Base-by-base conservation (phyloP, 257 asterid genomes). In the Capsicum baccatum region DNA sequence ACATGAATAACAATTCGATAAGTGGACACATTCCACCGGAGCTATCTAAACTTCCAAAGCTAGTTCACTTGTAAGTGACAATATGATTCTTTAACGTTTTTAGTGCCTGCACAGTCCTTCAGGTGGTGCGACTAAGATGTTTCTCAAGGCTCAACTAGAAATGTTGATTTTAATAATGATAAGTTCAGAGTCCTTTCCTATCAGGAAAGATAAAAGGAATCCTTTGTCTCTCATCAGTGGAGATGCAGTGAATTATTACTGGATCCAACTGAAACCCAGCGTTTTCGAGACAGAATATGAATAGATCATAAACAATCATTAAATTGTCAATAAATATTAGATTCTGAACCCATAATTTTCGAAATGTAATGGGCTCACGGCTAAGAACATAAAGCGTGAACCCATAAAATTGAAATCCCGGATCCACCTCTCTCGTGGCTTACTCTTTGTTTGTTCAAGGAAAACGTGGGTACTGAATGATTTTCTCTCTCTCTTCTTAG, bases 1-100 rank as follows among this genome's bases (percentile, higher is more conserved):
- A 97, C 91, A 94, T 97, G 99, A 97, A 97, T 86, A 97, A 97
- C 88, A 97, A 97, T 90, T 97, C 97, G 64, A 90, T 97, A 68
- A 93, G 97, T 83, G 99, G 99, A 44, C 92, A 84, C 88, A 97
- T 97, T 83, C 99, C 99, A 15, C 70, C 92, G 4, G 95, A 89
- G 89, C 94, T 97, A 85, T 88, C 93, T 87, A 92, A 85, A 82
- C 99, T 97, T 84, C 99, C 99, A 50, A 85, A 8, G 33, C 98
- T 97, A 78, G 91, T 97, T 89, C 99, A 97, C 90, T 82, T 97
- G 99, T 97, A 92, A 94, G 99, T 94, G 54, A 21, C 48, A 78
- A 8, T 78, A 26, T 52, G 81, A 54, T 52, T 26, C 15, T 78
- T 78, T 33, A 37, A 54, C 9, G 15, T 39, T 78, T 14, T 76